Evolutionary conservation across 2,329 filamentous ascomycete species (phyloP).

Genomic region (Fonsecaea pugnacius): DNA sequence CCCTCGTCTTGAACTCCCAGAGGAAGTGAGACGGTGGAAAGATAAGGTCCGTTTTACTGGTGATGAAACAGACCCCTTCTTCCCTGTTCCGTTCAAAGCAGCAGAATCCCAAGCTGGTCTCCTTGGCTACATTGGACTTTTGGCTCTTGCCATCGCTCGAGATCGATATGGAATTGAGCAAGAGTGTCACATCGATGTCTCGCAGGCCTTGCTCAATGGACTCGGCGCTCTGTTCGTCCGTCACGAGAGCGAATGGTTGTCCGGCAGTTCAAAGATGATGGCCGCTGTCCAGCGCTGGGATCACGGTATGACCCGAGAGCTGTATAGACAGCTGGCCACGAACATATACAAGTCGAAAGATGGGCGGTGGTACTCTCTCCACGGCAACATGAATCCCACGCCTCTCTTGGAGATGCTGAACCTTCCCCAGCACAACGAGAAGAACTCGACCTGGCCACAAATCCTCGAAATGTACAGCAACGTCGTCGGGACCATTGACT

Average conservation of each 20-base stretch:
- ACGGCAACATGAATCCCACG: slow-evolving; percentile 24
- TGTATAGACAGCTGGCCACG: slow-evolving; percentile 31
- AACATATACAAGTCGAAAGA: slow-evolving; percentile 55
- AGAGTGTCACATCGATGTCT: slow-evolving; percentile 13
- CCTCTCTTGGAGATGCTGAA: slow-evolving; percentile 20
- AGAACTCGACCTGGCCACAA: slow-evolving; percentile 16
- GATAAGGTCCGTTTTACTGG: slow-evolving; percentile 42
- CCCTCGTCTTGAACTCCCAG: slow-evolving; percentile 1
- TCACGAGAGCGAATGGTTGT: slow-evolving; percentile 16
- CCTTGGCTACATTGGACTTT: slow-evolving; percentile 64
- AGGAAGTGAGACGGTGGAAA: neutral
- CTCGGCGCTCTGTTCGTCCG: slow-evolving; percentile 21
- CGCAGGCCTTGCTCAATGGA: slow-evolving; percentile 20
- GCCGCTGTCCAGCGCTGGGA: slow-evolving; percentile 19
- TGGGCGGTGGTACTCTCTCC: slow-evolving; percentile 47
- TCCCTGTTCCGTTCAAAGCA: slow-evolving; percentile 56
- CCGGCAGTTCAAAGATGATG: slow-evolving; percentile 19
- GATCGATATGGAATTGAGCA: slow-evolving; percentile 51
- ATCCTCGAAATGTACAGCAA: slow-evolving; percentile 22
- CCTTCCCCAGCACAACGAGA: slow-evolving; percentile 21
- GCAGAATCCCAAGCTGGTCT: slow-evolving; percentile 60
- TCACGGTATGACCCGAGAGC: slow-evolving; percentile 21
- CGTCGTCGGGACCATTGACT: slow-evolving; percentile 11
- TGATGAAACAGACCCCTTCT: slow-evolving; percentile 46
- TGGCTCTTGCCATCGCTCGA: slow-evolving; percentile 65